Evolutionary conservation across 75 land plant species (phyloP), one percentile per base, ranked within the genome.

Genomic region (Isoetes taiwanensis): DNA sequence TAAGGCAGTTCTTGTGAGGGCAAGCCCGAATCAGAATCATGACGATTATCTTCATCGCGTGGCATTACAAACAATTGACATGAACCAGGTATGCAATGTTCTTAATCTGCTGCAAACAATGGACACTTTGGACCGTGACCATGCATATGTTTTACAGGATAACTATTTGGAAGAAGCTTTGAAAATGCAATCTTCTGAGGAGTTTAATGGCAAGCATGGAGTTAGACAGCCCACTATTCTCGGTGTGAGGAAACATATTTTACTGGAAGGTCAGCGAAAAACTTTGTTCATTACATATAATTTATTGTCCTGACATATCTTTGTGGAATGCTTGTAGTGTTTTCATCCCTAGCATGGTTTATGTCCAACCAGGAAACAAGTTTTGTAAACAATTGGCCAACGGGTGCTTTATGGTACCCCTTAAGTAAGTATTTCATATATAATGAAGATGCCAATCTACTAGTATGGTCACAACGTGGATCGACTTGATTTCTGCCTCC

Each of bases 1-100:
- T 83, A 76, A n/a, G 29, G 79, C 57, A 91, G 87, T 54, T 81
- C 87, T 34, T 94, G 97, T 30, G 95, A 91, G 68, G 97, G 97
- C 1, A 91, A 91, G 59, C 97, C 95, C 3, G 97, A 91, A 91
- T 46, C 97, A 91, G 70, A 91, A 91, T 58, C 97, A 91, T 72
- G 95, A 88, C 0, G n/a, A 6, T 87, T 21, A 84, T 91, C 39
- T 91, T 91, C 64, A 91, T 95, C 1, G 97, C 16, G 95, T 87
- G 72, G 97, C 97, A 17, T 75, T 87, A 4, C 97, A 91, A 61
- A 87, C 97, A 1, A 91, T 91, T 59, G 97, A 91, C 70, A 91
- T 91, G 97, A 91, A 91, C 54, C 97, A 87, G 73, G 79, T 41
- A 91, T 91, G 2, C n/a, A n/a, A n/a, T n/a, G n/a, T n/a, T n/a